Percentiles rank a stretch among this genome's conserved stretches.
Conservation (phyloP, 2,329 filamentous ascomycete genomes). For the Alternaria arborescens region DNA sequence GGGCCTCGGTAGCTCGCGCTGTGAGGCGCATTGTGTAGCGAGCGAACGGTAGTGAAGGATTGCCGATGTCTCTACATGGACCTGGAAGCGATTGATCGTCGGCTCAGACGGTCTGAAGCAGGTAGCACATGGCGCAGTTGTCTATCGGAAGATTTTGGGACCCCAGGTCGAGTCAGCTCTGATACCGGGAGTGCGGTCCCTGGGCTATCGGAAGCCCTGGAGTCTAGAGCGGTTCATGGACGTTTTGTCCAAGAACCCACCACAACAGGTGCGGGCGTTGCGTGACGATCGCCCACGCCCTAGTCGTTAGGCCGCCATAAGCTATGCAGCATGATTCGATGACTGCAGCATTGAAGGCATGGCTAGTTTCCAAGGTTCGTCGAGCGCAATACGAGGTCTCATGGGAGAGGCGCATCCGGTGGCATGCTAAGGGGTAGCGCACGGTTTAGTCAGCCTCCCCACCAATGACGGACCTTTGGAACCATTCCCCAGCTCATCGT, state of each 20-base stretch:
- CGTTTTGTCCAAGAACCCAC: slow-evolving; percentile 6
- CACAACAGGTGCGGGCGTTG: background rate
- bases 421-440: slow-evolving; percentile 17
- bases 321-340: slow-evolving; percentile 9
- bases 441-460: background rate
- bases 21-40: slow-evolving; percentile 33
- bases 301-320: slow-evolving; percentile 15
- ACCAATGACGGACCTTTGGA: slow-evolving; percentile 21
- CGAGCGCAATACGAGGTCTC: slow-evolving; percentile 23
- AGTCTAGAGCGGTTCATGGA: background rate
- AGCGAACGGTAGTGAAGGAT: slow-evolving; percentile 6
- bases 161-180: slow-evolving; percentile 1
- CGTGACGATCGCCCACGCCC: background rate
- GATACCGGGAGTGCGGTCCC: background rate
- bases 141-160: background rate
- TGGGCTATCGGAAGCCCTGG: slow-evolving; percentile 1
- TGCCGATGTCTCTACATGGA: background rate
- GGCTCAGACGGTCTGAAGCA: background rate
- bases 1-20: slow-evolving; percentile 26
- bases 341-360: slow-evolving; percentile 5
- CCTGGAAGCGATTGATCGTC: background rate
- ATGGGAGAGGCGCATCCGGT: slow-evolving; percentile 18
- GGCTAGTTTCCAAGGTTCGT: slow-evolving; percentile 4
- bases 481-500: slow-evolving; percentile 12
- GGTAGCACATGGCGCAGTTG: slow-evolving; percentile 4